These are phyloP conservation scores for Pseudoneurospora amorphoporcata DNA, from an alignment of 495 filamentous ascomycete species.

Conservation along the genomic window DNA sequence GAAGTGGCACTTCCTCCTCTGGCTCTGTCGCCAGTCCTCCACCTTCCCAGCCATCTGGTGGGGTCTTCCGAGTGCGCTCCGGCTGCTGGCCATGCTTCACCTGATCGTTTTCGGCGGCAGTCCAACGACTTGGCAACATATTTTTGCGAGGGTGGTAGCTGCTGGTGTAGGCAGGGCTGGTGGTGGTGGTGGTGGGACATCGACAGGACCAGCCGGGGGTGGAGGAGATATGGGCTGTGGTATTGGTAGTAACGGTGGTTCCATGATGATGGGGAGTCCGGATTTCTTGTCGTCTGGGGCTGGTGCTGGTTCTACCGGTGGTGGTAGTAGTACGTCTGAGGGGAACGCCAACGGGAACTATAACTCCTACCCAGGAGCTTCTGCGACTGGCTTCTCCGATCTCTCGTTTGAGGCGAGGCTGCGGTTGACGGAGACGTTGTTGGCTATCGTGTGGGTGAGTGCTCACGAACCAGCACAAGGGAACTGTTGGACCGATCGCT, in stretches of 20 bases:
- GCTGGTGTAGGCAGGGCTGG: constrained; percentile 24
- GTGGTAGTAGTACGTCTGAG: not conserved
- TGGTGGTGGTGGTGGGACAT: not conserved
- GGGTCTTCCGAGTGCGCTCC: constrained; percentile 34
- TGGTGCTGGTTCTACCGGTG: not conserved
- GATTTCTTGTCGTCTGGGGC: not conserved
- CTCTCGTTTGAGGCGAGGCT: constrained; percentile 28
- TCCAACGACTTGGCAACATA: not conserved
- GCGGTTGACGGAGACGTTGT: constrained; percentile 63
- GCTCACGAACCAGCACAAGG: not conserved
- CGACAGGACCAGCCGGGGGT: constrained; percentile 37
- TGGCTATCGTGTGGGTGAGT: constrained; percentile 78
- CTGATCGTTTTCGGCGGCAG: constrained; percentile 13
- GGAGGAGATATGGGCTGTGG: constrained; percentile 26
- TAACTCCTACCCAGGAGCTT: not conserved
- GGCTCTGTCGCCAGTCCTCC: constrained; percentile 33
- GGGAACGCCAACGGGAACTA: not conserved
- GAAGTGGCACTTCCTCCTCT: constrained; percentile 36
- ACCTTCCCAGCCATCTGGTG: constrained; percentile 33
- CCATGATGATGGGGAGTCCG: not conserved
- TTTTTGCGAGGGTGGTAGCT: constrained; percentile 18
- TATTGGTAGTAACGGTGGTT: not conserved
- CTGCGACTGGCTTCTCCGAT: constrained; percentile 7
- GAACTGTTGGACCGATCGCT: not conserved
- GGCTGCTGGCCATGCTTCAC: constrained; percentile 31